Conservation (phyloP, 169 alveolate genomes). For the Cytauxzoon felis region DNA sequence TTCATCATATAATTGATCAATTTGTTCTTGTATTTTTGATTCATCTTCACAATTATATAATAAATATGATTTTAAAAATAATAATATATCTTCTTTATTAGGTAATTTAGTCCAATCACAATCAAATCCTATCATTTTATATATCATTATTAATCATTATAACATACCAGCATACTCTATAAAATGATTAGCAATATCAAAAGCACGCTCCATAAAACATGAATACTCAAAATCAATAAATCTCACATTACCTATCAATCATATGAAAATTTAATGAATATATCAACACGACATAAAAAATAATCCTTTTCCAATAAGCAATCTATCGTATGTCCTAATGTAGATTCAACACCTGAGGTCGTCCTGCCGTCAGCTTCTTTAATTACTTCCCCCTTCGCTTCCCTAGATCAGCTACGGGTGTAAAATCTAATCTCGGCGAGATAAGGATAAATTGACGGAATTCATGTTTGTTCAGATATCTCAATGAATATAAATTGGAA, state of each 20-base stretch:
- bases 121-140: conserved; percentile 24
- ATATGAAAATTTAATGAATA: not conserved
- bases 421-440: too few relatives aligned
- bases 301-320: too few relatives aligned
- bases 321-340: too few relatives aligned
- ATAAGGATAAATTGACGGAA: too few relatives aligned
- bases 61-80: conserved; percentile 49
- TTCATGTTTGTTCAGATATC: too few relatives aligned
- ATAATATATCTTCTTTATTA: conserved; percentile 40
- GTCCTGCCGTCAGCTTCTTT: too few relatives aligned
- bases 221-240: conserved; percentile 72
- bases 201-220: conserved; percentile 76
- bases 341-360: too few relatives aligned
- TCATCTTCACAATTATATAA: conserved; percentile 1
- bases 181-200: conserved; percentile 76
- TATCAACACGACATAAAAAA: not conserved
- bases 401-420: too few relatives aligned
- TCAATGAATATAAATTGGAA: too few relatives aligned
- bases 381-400: too few relatives aligned
- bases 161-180: conserved; percentile 64
- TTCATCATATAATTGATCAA: conserved; percentile 48
- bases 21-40: conserved; percentile 3
- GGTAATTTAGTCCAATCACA: conserved; percentile 65
- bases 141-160: too few relatives aligned
- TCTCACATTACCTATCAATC: conserved; percentile 16